Evolutionary conservation across 331 rosid species (phyloP).

Genomic region (Rhamnella rubrinervis): DNA sequence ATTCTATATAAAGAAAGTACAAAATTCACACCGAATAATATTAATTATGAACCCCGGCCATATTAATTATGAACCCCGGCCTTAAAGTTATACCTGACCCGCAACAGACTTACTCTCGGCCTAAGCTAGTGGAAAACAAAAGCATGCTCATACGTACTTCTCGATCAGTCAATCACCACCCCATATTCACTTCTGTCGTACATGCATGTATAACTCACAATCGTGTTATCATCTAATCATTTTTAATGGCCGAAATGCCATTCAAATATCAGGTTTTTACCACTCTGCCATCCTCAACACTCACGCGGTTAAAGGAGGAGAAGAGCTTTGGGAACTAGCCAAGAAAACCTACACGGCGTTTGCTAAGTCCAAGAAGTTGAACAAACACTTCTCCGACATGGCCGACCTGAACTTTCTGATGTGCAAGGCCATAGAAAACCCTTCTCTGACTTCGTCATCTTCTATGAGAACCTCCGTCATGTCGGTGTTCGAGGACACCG

Average conservation of each 20-base stretch:
- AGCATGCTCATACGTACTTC: too few relatives aligned
- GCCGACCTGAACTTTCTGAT: slow-evolving; percentile 54
- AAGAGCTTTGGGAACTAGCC: slow-evolving; percentile 60
- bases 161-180: too few relatives aligned
- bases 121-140: too few relatives aligned
- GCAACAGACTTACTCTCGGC: too few relatives aligned
- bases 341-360: slow-evolving; percentile 36
- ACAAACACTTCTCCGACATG: slow-evolving; percentile 65
- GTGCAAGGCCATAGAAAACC: slow-evolving; percentile 61
- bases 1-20: too few relatives aligned
- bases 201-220: too few relatives aligned
- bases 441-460: slow-evolving; percentile 48
- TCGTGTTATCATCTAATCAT: too few relatives aligned
- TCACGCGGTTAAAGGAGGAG: slow-evolving; percentile 56
- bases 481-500: slow-evolving; percentile 63
- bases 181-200: too few relatives aligned
- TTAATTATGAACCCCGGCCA: too few relatives aligned
- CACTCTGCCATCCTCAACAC: slow-evolving; percentile 55
- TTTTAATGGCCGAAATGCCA: neutral
- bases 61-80: too few relatives aligned
- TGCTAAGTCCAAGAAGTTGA: slow-evolving; percentile 32
- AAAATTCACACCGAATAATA: too few relatives aligned
- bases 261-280: slow-evolving; percentile 47
- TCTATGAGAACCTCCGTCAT: slow-evolving; percentile 47
- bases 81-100: too few relatives aligned